Percentiles rank a stretch among this genome's conserved stretches.
phyloP scores from a whole-genome alignment of 2,329 filamentous ascomycete genomes.

The Dendryphion nanum region DNA sequence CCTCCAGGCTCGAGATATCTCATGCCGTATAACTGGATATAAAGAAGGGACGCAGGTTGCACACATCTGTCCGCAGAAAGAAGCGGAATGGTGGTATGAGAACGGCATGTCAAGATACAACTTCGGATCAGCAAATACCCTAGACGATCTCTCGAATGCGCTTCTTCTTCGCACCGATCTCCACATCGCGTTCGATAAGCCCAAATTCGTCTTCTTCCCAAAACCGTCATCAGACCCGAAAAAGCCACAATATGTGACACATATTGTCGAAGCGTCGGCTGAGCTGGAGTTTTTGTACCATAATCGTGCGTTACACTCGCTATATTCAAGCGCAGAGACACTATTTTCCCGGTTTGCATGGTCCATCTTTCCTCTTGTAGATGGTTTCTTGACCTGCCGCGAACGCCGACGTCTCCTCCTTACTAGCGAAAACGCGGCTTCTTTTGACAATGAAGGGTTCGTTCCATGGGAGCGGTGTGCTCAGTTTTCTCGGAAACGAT shows the following conservation, averaged over 20 bases:
- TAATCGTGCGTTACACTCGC: slow-evolving; percentile 7
- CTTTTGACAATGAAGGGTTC: slow-evolving; percentile 4
- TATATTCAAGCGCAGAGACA: slow-evolving; percentile 3
- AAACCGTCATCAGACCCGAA: slow-evolving; percentile 7
- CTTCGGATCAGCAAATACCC: slow-evolving; percentile 4
- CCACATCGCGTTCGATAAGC: slow-evolving; percentile 15
- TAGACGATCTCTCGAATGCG: slow-evolving; percentile 13
- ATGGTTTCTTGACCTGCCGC: slow-evolving; percentile 5
- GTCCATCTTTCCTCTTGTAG: slow-evolving; percentile 8
- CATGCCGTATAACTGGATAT: slow-evolving; percentile 5
- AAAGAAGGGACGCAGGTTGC: slow-evolving; percentile 7
- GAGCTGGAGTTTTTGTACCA: slow-evolving; percentile 9
- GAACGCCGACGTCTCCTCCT: slow-evolving; percentile 3
- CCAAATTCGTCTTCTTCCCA: slow-evolving; percentile 16
- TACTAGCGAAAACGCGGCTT: slow-evolving; percentile 1
- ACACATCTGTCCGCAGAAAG: slow-evolving; percentile 9
- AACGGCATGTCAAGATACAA: slow-evolving; percentile 11
- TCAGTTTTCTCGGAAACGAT: slow-evolving; percentile 5
- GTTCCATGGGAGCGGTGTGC: slow-evolving; percentile 5
- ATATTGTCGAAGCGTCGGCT: slow-evolving; percentile 10
- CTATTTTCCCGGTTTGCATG: slow-evolving; percentile 9
- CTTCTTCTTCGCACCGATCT: slow-evolving; percentile 15
- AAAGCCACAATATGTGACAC: slow-evolving; percentile 5
- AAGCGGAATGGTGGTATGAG: slow-evolving; percentile 9
- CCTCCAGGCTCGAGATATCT: slow-evolving; percentile 3